These are phyloP conservation scores for Trichoderma arundinaceum DNA, from an alignment of 2,329 filamentous ascomycete species.

Conservation along the genomic window DNA sequence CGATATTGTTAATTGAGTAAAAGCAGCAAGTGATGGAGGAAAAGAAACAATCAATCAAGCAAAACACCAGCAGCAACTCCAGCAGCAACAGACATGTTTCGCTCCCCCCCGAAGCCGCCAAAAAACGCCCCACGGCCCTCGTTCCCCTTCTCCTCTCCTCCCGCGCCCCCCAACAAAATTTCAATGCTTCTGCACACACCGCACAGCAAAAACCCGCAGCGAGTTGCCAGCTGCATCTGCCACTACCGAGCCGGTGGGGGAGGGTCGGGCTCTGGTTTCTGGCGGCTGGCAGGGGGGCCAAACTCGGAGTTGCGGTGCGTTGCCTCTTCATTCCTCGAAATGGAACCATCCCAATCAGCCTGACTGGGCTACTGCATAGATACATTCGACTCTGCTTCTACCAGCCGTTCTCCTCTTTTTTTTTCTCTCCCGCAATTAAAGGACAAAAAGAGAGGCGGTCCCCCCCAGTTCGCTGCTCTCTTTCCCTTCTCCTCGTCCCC, in stretches of 20 bases:
- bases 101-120: too few relatives aligned
- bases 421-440: not conserved
- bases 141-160: not conserved
- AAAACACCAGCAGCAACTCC: too few relatives aligned
- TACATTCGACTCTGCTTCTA: not conserved
- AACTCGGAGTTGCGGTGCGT: not conserved
- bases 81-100: too few relatives aligned
- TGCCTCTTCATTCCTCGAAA: not conserved
- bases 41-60: too few relatives aligned
- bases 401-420: constrained; percentile 3
- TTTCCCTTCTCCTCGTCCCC: not conserved
- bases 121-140: constrained; percentile 5
- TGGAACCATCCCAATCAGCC: not conserved
- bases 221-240: not conserved
- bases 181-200: constrained; percentile 17
- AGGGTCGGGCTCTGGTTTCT: not conserved
- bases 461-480: constrained; percentile 10
- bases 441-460: constrained; percentile 13
- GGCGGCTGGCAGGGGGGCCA: not conserved
- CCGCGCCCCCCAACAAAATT: constrained; percentile 14
- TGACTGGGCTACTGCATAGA: not conserved
- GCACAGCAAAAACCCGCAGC: not conserved
- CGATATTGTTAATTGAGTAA: too few relatives aligned
- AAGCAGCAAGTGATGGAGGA: too few relatives aligned
- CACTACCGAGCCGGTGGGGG: not conserved